A percentile compares a stretch with the other conserved stretches of the same genome.
Evolutionary conservation across 192 early-diverging fungal genomes (phyloP).

Genomic region (Rhizoclosmatium globosum): DNA sequence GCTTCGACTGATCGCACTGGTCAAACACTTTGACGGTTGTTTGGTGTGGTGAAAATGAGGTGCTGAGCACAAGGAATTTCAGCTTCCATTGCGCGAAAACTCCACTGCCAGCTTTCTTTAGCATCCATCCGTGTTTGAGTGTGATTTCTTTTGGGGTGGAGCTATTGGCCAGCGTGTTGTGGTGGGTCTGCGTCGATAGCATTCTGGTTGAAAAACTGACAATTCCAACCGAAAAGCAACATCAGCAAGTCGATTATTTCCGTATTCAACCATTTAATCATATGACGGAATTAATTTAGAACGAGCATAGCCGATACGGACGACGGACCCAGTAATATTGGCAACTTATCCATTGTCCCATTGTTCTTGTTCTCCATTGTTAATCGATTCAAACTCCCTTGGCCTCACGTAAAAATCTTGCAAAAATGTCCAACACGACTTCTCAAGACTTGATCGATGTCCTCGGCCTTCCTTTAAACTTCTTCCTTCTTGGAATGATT

Average conservation of each 20-base stretch:
- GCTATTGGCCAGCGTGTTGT: neutral
- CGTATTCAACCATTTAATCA: too few relatives aligned
- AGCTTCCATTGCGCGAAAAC: slow-evolving; percentile 56
- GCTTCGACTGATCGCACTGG: slow-evolving; percentile 51
- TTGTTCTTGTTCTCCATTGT: too few relatives aligned
- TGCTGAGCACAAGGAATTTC: slow-evolving; percentile 57
- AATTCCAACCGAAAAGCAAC: neutral
- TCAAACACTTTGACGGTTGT: slow-evolving; percentile 51
- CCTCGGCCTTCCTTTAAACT: too few relatives aligned
- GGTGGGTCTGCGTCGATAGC: slow-evolving; percentile 7
- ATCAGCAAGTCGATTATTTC: neutral
- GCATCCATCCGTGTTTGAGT: slow-evolving; percentile 61
- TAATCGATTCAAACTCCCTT: too few relatives aligned
- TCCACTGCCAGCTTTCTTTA: slow-evolving; percentile 54
- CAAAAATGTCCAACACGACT: too few relatives aligned
- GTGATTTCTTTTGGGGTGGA: slow-evolving; percentile 15
- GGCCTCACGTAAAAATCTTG: too few relatives aligned
- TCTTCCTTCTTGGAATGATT: too few relatives aligned
- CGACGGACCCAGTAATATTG: too few relatives aligned
- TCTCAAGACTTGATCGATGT: too few relatives aligned
- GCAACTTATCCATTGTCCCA: too few relatives aligned
- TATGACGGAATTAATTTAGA: too few relatives aligned
- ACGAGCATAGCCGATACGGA: too few relatives aligned
- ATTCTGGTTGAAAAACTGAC: neutral
- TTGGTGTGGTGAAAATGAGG: neutral